Evolutionary conservation across 1,139 yeast genomes (phyloP).

Genomic region (Candida sp.): DNA sequence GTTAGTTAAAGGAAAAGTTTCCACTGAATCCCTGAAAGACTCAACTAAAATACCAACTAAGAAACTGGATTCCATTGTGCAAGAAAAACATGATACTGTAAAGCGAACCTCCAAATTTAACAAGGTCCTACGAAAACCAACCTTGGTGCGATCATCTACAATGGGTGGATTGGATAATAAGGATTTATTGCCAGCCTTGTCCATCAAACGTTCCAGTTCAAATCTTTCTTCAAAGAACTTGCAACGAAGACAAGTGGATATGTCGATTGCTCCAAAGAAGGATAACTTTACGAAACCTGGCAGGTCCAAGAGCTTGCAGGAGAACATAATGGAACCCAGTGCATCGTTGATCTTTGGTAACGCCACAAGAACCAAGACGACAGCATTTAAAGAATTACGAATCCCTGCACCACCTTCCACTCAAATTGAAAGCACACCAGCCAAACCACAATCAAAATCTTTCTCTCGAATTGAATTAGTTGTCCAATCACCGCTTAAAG

Average conservation of each 20-base stretch:
- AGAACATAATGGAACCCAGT: neutral
- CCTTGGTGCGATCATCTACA: constrained; percentile 6
- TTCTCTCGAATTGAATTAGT: constrained; percentile 16
- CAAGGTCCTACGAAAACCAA: constrained; percentile 9
- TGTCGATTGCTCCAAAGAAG: constrained; percentile 18
- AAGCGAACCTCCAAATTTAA: constrained; percentile 7
- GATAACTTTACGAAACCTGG: neutral
- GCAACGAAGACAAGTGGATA: constrained; percentile 47
- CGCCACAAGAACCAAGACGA: constrained; percentile 18
- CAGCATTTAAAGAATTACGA: neutral
- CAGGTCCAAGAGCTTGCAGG: constrained; percentile 4
- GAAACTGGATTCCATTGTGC: neutral
- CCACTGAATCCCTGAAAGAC: neutral
- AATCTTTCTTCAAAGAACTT: constrained; percentile 39
- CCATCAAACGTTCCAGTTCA: constrained; percentile 40
- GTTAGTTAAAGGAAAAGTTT: constrained; percentile 1
- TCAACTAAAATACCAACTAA: neutral
- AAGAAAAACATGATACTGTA: neutral
- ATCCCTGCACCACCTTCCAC: constrained; percentile 3
- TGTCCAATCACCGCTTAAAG: neutral
- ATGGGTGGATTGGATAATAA: constrained; percentile 12
- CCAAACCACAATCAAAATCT: constrained; percentile 13
- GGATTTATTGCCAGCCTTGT: constrained; percentile 26
- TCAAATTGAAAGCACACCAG: constrained; percentile 24
- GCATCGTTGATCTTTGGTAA: constrained; percentile 25